These are phyloP conservation scores for Telfairia occidentalis DNA, from an alignment of 331 rosid species.

Conservation along the genomic window DNA sequence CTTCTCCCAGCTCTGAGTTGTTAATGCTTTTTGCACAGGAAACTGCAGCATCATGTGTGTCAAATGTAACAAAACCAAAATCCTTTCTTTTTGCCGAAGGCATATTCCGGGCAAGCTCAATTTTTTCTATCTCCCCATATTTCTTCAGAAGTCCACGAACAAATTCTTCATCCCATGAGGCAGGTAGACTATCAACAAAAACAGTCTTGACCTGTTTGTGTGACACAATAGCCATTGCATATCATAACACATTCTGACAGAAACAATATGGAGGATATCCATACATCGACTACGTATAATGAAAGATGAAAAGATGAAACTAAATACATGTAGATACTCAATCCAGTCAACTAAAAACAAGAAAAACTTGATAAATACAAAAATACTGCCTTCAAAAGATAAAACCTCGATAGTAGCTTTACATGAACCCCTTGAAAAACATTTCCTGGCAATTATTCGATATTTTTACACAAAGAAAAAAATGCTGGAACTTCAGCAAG, in stretches of 20 bases:
- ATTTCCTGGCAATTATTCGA: not conserved
- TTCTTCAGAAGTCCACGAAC: conserved; percentile 63
- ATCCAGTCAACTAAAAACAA: not conserved
- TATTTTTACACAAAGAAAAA: not conserved
- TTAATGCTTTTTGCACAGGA: conserved; percentile 85
- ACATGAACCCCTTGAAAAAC: not conserved
- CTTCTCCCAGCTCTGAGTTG: conserved; percentile 90
- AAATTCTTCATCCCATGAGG: conserved; percentile 86
- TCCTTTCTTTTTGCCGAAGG: conserved; percentile 93
- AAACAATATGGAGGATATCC: not conserved
- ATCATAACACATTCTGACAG: not conserved
- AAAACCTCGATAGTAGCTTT: not conserved
- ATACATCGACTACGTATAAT: not conserved
- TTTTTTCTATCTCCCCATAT: conserved; percentile 73
- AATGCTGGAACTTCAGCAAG: not conserved
- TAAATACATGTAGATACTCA: not conserved
- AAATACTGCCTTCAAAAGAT: not conserved
- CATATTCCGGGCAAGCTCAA: conserved; percentile 97
- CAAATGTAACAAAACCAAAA: conserved; percentile 93
- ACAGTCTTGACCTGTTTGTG: conserved; percentile 86
- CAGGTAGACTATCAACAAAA: conserved; percentile 84
- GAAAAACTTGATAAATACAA: not conserved
- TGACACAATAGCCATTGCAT: not conserved
- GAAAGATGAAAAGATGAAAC: not conserved
- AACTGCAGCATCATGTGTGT: conserved; percentile 79